phyloP scores from a whole-genome alignment of 2,329 filamentous ascomycete genomes.

The Leptodontidium sp. region DNA sequence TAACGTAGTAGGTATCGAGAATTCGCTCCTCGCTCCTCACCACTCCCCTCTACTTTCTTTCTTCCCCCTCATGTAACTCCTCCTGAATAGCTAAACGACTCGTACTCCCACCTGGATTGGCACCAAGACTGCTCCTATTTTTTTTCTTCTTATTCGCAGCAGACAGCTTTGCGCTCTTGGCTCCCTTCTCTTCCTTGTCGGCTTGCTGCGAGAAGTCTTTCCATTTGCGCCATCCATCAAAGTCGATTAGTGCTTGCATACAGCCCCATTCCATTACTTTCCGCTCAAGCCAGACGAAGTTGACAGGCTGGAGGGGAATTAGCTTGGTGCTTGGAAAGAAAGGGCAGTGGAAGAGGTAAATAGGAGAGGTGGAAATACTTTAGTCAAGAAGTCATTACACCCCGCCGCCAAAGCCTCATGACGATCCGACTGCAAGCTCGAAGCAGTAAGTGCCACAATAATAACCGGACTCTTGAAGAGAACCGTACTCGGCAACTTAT shows the following conservation, averaged over 20 bases:
- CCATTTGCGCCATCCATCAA: slow-evolving; percentile 98
- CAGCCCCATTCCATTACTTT: slow-evolving; percentile 99
- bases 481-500: slow-evolving; percentile 71
- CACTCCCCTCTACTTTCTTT: not conserved
- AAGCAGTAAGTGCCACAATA: slow-evolving; percentile 95
- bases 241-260: slow-evolving; percentile 99
- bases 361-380: slow-evolving; percentile 63
- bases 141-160: slow-evolving; percentile 38
- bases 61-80: slow-evolving; percentile 13
- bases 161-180: slow-evolving; percentile 21
- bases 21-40: not conserved
- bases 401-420: slow-evolving; percentile 94
- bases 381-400: slow-evolving; percentile 98
- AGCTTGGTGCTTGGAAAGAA: slow-evolving; percentile 22
- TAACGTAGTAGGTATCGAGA: slow-evolving; percentile 6
- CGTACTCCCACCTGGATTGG: slow-evolving; percentile 25
- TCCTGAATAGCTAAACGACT: slow-evolving; percentile 28
- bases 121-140: slow-evolving; percentile 35
- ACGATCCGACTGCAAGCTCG: slow-evolving; percentile 91
- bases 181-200: slow-evolving; percentile 42
- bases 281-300: slow-evolving; percentile 95
- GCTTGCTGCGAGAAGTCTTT: slow-evolving; percentile 72
- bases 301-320: slow-evolving; percentile 75
- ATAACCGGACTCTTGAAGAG: slow-evolving; percentile 97
- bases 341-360: slow-evolving; percentile 15